phyloP scores from a whole-genome alignment of 441 rosid genomes.

The Iberis amara region DNA sequence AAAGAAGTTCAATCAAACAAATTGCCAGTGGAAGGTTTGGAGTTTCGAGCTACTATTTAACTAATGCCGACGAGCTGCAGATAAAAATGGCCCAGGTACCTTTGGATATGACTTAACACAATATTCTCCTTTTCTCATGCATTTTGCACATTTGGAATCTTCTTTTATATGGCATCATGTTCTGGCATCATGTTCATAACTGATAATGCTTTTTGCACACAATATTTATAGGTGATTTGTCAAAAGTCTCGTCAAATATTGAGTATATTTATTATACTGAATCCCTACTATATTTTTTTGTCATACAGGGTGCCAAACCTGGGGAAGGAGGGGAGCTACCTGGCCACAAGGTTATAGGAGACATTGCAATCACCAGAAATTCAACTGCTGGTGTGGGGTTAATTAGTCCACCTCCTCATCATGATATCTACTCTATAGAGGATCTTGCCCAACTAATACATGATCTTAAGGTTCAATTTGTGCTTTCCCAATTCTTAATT shows the following conservation, averaged over 20 bases:
- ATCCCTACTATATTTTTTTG: constrained; percentile 37
- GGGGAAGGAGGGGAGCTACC: constrained; percentile 99
- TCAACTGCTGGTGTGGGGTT: constrained; percentile 99
- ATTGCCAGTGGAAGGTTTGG: constrained; percentile 99
- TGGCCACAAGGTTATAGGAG: constrained; percentile 99
- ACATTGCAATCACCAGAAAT: constrained; percentile 92
- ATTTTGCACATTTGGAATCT: neutral
- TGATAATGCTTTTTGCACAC: constrained; percentile 55
- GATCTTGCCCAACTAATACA: constrained; percentile 98
- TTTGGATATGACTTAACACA: neutral
- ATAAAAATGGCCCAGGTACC: constrained; percentile 99
- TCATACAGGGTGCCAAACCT: constrained; percentile 93
- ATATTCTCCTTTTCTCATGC: neutral
- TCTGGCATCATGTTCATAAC: constrained; percentile 33
- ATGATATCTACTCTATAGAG: constrained; percentile 98
- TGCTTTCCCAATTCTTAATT: neutral
- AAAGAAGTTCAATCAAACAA: constrained; percentile 98
- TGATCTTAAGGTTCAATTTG: constrained; percentile 80
- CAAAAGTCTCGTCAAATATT: neutral
- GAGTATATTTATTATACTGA: constrained; percentile 23
- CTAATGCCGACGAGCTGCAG: constrained; percentile 97
- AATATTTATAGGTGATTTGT: constrained; percentile 41
- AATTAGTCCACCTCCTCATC: constrained; percentile 99
- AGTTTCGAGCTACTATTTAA: constrained; percentile 93
- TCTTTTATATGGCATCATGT: neutral